Conservation (phyloP, 768 basidiomycete species). For the Gyrodon lividus region DNA sequence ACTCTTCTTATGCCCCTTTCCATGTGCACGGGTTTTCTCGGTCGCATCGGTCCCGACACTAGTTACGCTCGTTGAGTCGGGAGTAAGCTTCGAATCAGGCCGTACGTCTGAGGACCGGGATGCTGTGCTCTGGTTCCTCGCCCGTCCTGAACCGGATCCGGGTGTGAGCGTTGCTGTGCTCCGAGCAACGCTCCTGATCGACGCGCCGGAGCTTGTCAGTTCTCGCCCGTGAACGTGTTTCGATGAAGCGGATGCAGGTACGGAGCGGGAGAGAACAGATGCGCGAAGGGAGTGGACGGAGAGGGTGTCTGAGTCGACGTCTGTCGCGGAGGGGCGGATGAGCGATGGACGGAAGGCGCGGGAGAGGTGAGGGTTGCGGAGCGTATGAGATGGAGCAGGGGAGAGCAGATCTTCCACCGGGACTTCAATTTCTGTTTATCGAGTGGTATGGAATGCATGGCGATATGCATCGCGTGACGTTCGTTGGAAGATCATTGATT, state of each 20-base stretch:
- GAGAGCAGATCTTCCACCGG: constrained; percentile 69
- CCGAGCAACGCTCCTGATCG: constrained; percentile 47
- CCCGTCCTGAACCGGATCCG: constrained; percentile 14
- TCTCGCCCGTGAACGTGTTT: constrained; percentile 24
- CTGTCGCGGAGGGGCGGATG: constrained; percentile 22
- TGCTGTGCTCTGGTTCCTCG: constrained; percentile 27
- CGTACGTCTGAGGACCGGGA: constrained; percentile 37
- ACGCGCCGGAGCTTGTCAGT: constrained; percentile 32
- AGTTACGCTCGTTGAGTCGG: constrained; percentile 34
- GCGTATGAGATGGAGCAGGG: constrained; percentile 35
- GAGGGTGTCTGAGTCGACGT: constrained; percentile 38
- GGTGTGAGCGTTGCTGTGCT: constrained; percentile 34
- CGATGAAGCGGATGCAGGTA: constrained; percentile 16
- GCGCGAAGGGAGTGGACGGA: constrained; percentile 50
- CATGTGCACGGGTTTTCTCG: constrained; percentile 23
- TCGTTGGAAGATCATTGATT: constrained; percentile 1
- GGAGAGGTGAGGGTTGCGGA: constrained; percentile 26
- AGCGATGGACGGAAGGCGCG: constrained; percentile 28
- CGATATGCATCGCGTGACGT: too few relatives aligned
- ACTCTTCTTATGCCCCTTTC: constrained; percentile 20
- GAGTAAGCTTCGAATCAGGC: constrained; percentile 76
- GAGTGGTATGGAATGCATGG: not conserved
- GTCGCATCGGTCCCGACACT: constrained; percentile 25
- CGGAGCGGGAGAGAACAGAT: constrained; percentile 37
- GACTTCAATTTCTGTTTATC: constrained; percentile 72